phyloP scores from a whole-genome alignment of 1,284 basidiomycete genomes.

The Erythrobasidium hasegawianum region DNA sequence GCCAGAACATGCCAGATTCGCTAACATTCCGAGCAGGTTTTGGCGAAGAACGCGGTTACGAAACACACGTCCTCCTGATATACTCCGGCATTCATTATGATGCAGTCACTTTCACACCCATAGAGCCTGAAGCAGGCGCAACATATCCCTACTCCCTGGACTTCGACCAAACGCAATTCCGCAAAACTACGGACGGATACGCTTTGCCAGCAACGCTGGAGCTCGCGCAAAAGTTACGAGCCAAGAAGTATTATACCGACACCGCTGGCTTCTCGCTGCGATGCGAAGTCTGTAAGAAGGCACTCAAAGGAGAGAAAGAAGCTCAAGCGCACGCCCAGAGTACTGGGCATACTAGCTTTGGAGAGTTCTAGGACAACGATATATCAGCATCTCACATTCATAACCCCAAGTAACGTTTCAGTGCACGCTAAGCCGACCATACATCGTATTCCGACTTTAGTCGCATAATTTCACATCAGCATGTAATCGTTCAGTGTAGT shows the following conservation, averaged over 20 bases:
- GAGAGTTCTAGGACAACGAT: constrained; percentile 75
- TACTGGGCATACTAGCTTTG: constrained; percentile 82
- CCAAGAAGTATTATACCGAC: constrained; percentile 79
- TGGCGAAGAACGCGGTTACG: constrained; percentile 6
- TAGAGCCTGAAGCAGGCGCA: constrained; percentile 59
- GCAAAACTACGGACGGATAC: constrained; percentile 54
- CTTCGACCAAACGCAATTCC: constrained; percentile 84
- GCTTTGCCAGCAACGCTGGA: constrained; percentile 62
- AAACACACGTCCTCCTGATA: constrained; percentile 13
- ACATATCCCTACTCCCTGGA: constrained; percentile 52
- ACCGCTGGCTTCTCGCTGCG: constrained; percentile 66
- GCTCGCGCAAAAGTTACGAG: constrained; percentile 66
- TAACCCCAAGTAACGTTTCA: no score
- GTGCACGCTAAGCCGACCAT: no score
- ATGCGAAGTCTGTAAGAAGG: constrained; percentile 54
- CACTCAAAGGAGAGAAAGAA: constrained; percentile 85
- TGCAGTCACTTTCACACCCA: constrained; percentile 74
- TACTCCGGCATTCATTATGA: constrained; percentile 62
- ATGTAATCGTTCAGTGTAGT: no score
- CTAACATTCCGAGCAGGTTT: no score
- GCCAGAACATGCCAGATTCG: no score
- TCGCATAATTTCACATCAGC: no score
- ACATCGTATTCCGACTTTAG: no score
- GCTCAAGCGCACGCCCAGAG: constrained; percentile 77
- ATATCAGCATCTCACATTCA: no score